phyloP scores from a whole-genome alignment of 306 rosid genomes.

The Chamaecrista fasciculata region DNA sequence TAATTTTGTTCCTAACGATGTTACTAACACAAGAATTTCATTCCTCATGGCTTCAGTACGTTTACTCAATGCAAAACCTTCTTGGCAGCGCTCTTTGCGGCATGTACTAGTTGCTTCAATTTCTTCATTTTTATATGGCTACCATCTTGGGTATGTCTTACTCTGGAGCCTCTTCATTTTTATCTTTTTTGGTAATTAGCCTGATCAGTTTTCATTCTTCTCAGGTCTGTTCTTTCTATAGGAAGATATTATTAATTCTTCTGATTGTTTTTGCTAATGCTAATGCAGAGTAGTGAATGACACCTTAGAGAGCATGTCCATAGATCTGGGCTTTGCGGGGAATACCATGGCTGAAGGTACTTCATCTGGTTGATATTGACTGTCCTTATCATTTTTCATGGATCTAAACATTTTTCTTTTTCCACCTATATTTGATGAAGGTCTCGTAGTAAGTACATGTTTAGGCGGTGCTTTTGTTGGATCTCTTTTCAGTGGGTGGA shows the following conservation, averaged over 20 bases:
- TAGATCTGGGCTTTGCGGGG: conserved; percentile 75
- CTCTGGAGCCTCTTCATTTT: too few species aligned
- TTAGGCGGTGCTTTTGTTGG: conserved; percentile 86
- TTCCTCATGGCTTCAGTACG: conserved; percentile 37
- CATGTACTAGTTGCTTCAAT: conserved; percentile 66
- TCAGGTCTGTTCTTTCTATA: not conserved
- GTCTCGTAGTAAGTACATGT: conserved; percentile 86
- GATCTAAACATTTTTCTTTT: conserved; percentile 9
- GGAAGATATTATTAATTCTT: conserved; percentile 23
- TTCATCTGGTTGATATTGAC: conserved; percentile 12
- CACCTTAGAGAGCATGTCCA: conserved; percentile 80
- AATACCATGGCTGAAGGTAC: conserved; percentile 80
- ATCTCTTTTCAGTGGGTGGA: conserved; percentile 73
- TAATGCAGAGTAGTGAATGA: conserved; percentile 78
- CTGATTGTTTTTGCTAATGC: conserved; percentile 20
- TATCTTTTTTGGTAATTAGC: too few species aligned
- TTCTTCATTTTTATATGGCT: conserved; percentile 81
- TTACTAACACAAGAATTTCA: conserved; percentile 29
- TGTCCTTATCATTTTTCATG: conserved; percentile 14
- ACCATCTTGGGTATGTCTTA: conserved; percentile 66
- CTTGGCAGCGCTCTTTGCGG: conserved; percentile 62
- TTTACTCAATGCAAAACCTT: conserved; percentile 49
- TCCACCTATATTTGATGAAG: conserved; percentile 41
- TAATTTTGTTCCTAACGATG: conserved; percentile 3
- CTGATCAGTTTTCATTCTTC: conserved; percentile 28